phyloP scores from a whole-genome alignment of 495 filamentous ascomycete species.

The Aspergillus homomorphus region DNA sequence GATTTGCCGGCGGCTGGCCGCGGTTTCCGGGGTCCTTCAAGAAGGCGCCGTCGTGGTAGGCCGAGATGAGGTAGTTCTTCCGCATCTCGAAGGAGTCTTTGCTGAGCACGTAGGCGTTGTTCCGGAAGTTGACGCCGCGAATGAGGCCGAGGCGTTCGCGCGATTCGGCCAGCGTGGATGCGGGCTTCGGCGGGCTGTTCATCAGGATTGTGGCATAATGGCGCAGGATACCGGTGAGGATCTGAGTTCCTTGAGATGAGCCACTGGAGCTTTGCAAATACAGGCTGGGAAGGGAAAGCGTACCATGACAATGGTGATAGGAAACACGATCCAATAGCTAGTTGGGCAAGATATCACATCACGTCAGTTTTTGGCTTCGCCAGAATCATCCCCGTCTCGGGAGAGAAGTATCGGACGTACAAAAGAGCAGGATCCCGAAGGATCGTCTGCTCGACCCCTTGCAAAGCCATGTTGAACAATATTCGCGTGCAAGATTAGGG shows the following conservation, averaged over 20 bases:
- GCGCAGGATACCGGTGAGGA: slow-evolving; percentile 90
- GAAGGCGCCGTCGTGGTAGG: slow-evolving; percentile 80
- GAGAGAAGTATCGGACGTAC: slow-evolving; percentile 57
- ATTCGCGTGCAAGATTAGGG: not conserved
- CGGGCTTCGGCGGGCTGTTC: slow-evolving; percentile 78
- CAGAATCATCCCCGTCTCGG: not conserved
- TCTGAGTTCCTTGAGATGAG: slow-evolving; percentile 45
- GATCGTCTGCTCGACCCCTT: slow-evolving; percentile 88
- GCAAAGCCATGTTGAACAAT: slow-evolving; percentile 64
- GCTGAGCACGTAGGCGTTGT: slow-evolving; percentile 69
- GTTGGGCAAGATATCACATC: slow-evolving; percentile 6
- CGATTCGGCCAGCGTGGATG: slow-evolving; percentile 67
- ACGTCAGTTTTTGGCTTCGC: slow-evolving; percentile 9
- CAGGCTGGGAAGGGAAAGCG: slow-evolving; percentile 1
- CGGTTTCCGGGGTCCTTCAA: slow-evolving; percentile 83
- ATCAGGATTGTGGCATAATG: slow-evolving; percentile 94
- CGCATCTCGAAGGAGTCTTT: slow-evolving; percentile 71
- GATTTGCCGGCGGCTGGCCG: slow-evolving; percentile 86
- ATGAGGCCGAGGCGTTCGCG: slow-evolving; percentile 86
- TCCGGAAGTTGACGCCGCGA: slow-evolving; percentile 80
- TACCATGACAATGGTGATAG: slow-evolving; percentile 97
- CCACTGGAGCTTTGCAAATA: not conserved
- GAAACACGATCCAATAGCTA: slow-evolving; percentile 97
- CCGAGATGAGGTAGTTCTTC: slow-evolving; percentile 73
- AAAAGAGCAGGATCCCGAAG: slow-evolving; percentile 98